Conservation (phyloP, 345 rosid species). For the Salix udensis region DNA sequence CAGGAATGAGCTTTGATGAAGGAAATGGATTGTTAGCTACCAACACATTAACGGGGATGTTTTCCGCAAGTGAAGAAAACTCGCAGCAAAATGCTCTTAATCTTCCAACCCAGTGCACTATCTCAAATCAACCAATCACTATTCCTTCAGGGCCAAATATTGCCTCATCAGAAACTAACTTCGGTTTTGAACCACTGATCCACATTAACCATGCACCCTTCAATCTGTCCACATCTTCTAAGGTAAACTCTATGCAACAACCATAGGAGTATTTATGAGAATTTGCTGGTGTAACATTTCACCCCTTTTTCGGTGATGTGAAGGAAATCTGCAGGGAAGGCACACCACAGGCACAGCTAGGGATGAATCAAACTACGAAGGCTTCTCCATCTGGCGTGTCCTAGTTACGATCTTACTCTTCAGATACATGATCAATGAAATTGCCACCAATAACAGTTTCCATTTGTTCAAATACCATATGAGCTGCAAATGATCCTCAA, state of each 20-base stretch:
- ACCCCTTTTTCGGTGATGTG: conserved; percentile 14
- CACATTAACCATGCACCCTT: conserved; percentile 39
- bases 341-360: conserved; percentile 26
- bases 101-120: conserved; percentile 25
- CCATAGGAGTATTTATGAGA: neutral
- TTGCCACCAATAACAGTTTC: neutral
- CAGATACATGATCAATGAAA: conserved; percentile 13
- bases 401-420: conserved; percentile 22
- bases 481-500: conserved; percentile 23
- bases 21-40: conserved; percentile 33
- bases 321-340: conserved; percentile 43
- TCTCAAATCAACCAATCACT: conserved; percentile 30
- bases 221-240: conserved; percentile 30
- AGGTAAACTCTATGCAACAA: conserved; percentile 31
- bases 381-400: conserved; percentile 38
- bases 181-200: conserved; percentile 34
- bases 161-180: conserved; percentile 27
- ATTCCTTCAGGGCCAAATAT: conserved; percentile 25
- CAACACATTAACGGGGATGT: conserved; percentile 26
- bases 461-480: neutral
- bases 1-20: conserved; percentile 39
- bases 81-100: conserved; percentile 20
- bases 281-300: conserved; percentile 4
- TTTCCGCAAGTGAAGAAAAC: conserved; percentile 37
- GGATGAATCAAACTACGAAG: conserved; percentile 28